These are phyloP conservation scores for Pulveroboletus sp. DNA, from an alignment of 768 basidiomycete genomes.

Conservation along the genomic window DNA sequence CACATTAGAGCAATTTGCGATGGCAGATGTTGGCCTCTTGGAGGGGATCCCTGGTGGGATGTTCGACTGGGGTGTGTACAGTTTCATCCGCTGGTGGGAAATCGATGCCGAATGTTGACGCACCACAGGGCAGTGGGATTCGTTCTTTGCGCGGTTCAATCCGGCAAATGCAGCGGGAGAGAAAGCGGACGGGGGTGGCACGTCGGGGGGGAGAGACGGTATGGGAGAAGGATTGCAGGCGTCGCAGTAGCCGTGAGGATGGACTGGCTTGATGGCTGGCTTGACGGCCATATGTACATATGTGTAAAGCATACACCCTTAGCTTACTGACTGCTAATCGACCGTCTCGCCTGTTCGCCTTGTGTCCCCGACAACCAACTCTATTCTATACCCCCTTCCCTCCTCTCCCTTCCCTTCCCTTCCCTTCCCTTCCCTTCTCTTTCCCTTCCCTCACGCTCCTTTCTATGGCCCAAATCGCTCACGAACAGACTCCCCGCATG, in stretches of 20 bases:
- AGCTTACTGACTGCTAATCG: constrained; percentile 12
- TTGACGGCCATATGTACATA: constrained; percentile 15
- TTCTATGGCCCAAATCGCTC: constrained; percentile 24
- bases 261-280: not conserved
- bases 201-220: not conserved
- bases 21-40: constrained; percentile 64
- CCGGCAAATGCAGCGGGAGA: constrained; percentile 3
- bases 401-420: not conserved
- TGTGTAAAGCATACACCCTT: not conserved
- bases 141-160: constrained; percentile 65
- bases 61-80: constrained; percentile 77
- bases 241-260: not conserved
- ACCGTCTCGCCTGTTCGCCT: not conserved
- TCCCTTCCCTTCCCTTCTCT: constrained; percentile 4
- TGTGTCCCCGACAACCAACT: constrained; percentile 4
- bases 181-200: not conserved
- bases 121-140: constrained; percentile 71
- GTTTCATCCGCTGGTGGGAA: constrained; percentile 18
- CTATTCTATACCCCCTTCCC: constrained; percentile 26
- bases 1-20: constrained; percentile 57
- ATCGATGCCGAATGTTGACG: not conserved
- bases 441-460: constrained; percentile 10
- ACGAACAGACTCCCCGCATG: constrained; percentile 20
- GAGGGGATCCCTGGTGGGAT: constrained; percentile 79
- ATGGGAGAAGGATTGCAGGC: not conserved